Base-by-base conservation (phyloP, 345 rosid species). In the Firmiana major region DNA sequence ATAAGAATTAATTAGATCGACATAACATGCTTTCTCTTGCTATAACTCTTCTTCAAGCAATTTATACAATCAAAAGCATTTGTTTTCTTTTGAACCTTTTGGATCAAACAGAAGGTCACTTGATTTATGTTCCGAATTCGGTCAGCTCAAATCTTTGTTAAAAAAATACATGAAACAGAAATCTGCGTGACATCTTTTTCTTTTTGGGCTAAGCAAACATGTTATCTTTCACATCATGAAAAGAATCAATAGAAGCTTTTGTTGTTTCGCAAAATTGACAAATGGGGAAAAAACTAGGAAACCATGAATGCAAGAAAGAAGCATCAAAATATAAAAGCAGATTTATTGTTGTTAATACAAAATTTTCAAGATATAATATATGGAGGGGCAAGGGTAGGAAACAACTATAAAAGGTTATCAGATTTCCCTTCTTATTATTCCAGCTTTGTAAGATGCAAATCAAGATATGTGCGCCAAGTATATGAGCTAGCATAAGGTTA, bases 371-470 rank as follows among this genome's bases (percentile, higher is more conserved):
- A 43, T 67, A 11, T 16, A 66, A 42, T n/a, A 22, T 66, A 43
- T 66, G 16, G 10, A 45, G 6, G 26, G 5, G 10, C 28, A 12
- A 66, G 34, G 16, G 17, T 24, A 65, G 15, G 63, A 72, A 72
- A 72, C 75, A 38, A 21, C 24, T 5, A 53, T 53, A 42, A 42
- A 36, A 13, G 21, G 8, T 36, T n/a, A 21, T 54, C 51, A 36
- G 36, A n/a, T 11, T n/a, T 73, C 12, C n/a, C 17, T 58, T 73
- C 9, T 16, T 58, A n/a, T 24, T 28, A 57, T 57, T 16, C 48
- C 12, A 42, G 10, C 4, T 65, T 65, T 65, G 38, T 19, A 65
- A 73, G 21, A 24, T 73, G 76, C 76, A 58, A 58, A 57, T 38
- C 34, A 60, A 58, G n/a, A 58, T 58, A 57, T 57, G 21, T 15